Percentiles rank a stretch among this genome's conserved stretches.
Conservation (phyloP, 768 basidiomycete species). For the Cystobasidium tubakii region DNA sequence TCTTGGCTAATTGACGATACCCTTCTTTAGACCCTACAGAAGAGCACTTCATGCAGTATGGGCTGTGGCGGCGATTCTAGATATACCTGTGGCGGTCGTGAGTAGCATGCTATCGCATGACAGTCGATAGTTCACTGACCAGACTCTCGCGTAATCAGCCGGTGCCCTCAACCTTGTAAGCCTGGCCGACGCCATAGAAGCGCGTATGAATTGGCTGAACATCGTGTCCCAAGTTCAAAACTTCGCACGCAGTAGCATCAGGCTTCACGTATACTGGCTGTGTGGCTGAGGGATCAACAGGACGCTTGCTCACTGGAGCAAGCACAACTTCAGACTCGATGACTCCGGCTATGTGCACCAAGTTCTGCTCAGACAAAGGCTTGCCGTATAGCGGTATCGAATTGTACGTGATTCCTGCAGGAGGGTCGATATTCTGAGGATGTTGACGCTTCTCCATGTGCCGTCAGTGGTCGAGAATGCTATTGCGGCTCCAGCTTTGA, state of each 20-base stretch:
- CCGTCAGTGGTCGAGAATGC: background rate
- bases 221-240: background rate
- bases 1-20: too few relatives aligned
- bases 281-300: constrained; percentile 11
- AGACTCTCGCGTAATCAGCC: background rate
- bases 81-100: constrained; percentile 14
- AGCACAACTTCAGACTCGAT: background rate
- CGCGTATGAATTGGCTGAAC: background rate
- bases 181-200: background rate
- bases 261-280: constrained; percentile 1
- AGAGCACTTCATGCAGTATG: constrained; percentile 4
- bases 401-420: background rate
- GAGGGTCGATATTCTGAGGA: background rate
- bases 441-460: background rate
- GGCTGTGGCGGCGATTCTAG: constrained; percentile 4
- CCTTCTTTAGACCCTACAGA: background rate
- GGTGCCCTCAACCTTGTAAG: background rate
- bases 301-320: constrained; percentile 10
- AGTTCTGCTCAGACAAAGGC: constrained; percentile 16
- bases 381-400: constrained; percentile 21
- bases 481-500: background rate
- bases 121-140: too few relatives aligned
- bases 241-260: background rate
- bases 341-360: constrained; percentile 8
- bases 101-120: background rate